Base-by-base conservation (phyloP, 768 basidiomycete genomes). In the Termitomyces sp. region DNA sequence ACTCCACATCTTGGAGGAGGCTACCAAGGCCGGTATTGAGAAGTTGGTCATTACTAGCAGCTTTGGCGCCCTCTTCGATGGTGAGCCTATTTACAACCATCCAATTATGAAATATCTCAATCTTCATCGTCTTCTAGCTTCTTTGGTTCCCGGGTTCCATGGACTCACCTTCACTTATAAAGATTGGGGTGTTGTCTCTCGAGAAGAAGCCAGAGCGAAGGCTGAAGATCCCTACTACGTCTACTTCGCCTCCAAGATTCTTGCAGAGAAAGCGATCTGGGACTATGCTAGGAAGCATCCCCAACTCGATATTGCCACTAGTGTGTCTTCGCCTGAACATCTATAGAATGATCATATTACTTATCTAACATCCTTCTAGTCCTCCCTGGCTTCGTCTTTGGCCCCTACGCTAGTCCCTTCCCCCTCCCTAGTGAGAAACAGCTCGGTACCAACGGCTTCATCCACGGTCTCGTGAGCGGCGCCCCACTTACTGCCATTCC, bases 251-350 rank as follows among this genome's bases (percentile, higher is more conserved):
- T 68, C 74, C 14, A 80, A 80, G 56, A 65, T 66, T 14, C 60
- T 75, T 3, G 71, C 74, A 2, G 77, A 80, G 60, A 60, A 62
- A 26, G 73, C 74, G 0, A 65, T 72, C 8, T 77, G 77, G 76
- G 65, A 73, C 10, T 76, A 75, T 48, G 75, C 69, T 5, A 60
- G 62, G 38, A 60, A 68, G 26, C 71, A 78, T 55, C 70, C 74
- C n/a, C 54, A 72, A 14, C 61, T 76, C 35, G 70, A 73, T 37
- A 53, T 77, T 46, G 66, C 71, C 11, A 72, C 74, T 11, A 64
- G 76, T 77, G 45, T 55, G 74, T 64, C 17, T 17, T 30, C 10
- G 5, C 24, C 43, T 15, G 19, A 9, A 51, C n/a, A 34, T 42
- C 22, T n/a, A 12, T 12, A 19, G 14, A n/a, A 28, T 42, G 34